phyloP scores from a whole-genome alignment of 495 filamentous ascomycete species.

The Penicillium cosmopolitanum region DNA sequence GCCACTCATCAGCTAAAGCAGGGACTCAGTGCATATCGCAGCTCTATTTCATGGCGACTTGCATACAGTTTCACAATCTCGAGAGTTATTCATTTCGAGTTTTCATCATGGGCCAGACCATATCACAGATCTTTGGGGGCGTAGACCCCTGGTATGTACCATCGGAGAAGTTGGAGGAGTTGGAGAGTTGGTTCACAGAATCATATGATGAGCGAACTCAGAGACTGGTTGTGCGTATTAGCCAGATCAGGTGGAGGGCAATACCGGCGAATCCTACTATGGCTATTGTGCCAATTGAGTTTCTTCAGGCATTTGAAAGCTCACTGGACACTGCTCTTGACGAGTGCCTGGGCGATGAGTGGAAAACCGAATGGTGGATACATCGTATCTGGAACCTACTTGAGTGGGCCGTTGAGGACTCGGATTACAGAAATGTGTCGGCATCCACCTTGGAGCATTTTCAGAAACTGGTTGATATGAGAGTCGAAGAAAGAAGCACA shows the following conservation, averaged over 20 bases:
- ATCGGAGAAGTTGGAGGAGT: no score
- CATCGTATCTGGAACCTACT: background rate
- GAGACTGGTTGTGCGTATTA: background rate
- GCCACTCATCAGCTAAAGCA: no score
- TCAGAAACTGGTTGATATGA: background rate
- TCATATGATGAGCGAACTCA: background rate
- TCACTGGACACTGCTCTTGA: background rate
- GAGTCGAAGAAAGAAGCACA: background rate
- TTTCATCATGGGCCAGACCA: no score
- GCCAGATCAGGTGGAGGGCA: background rate
- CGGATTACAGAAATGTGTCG: background rate
- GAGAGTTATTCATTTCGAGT: no score
- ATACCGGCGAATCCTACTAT: background rate
- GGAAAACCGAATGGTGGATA: background rate
- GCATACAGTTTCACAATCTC: no score
- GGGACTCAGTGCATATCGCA: no score
- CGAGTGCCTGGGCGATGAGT: background rate
- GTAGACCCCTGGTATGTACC: no score
- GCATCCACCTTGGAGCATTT: background rate
- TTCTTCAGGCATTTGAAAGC: background rate
- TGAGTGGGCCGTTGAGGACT: background rate
- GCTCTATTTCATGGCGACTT: no score
- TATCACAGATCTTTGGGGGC: no score
- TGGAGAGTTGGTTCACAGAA: background rate
- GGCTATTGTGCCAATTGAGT: background rate